Base-by-base conservation (phyloP, 768 basidiomycete genomes). In the Suillus occidentalis region DNA sequence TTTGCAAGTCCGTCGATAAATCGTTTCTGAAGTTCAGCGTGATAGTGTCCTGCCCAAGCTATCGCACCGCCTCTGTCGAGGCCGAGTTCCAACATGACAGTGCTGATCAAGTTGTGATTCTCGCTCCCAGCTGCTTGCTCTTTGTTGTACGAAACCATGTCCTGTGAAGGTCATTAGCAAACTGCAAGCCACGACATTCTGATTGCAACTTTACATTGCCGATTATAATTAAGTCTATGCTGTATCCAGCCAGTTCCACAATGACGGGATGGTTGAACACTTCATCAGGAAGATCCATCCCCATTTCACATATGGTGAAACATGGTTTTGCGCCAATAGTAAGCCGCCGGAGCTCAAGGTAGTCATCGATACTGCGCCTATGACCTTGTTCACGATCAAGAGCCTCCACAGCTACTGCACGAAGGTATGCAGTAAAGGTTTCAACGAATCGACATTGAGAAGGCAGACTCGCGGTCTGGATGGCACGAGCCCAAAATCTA, bases 141-240 rank as follows among this genome's bases (percentile, higher is more conserved):
- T 28, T 70, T 66, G 61, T 75, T 78, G 66, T 76, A 79, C 0
- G 79, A 80, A 49, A 66, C 72, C 14, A 80, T 63, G 53, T 81
- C 80, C 80, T 78, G 58, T 34, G 22, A 28, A 47, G 22, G 16
- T 28, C 10, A 18, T n/a, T 50, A 45, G 28, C 28, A 25, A 49
- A 25, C 43, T 56, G n/a, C 7, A 56, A 22, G 13, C 20, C 22
- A 39, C 14, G 4, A 39, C 14, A 13, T 36, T n/a, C 14, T 37
- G 1, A 25, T 25, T 9, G 36, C n/a, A 8, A 57, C 68, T 63
- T 64, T 40, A 70, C 75, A 60, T 75, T 77, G 59, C 62, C 65
- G 7, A 73, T 65, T 20, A 75, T 58, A 25, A 71, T 31, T 36
- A 76, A 65, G 16, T 75, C 71, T 25, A 67, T 62, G 37, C 65